phyloP scores from a whole-genome alignment of 495 filamentous ascomycete genomes.

The Bacidia gigantensis region DNA sequence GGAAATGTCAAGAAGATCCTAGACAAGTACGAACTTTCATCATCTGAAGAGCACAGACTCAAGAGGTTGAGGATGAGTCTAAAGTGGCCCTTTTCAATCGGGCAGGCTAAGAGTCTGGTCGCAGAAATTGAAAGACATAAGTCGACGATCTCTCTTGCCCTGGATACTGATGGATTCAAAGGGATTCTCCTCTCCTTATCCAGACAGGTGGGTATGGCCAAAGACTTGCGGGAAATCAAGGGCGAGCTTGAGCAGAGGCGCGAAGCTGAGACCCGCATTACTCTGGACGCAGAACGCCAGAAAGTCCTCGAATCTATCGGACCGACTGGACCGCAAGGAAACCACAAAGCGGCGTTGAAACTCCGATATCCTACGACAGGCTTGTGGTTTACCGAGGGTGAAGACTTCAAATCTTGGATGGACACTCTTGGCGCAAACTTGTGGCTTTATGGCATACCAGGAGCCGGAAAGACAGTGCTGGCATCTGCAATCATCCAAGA shows the following conservation, averaged over 20 bases:
- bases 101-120: background rate
- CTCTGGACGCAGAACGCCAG: constrained; percentile 13
- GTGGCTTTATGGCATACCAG: constrained; percentile 30
- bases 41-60: background rate
- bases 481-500: constrained; percentile 17
- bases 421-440: constrained; percentile 13
- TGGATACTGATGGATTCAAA: background rate
- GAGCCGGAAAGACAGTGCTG: constrained; percentile 30
- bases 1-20: background rate
- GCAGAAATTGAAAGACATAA: background rate
- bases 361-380: constrained; percentile 25
- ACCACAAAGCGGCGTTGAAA: constrained; percentile 19
- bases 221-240: constrained; percentile 1
- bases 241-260: constrained; percentile 6
- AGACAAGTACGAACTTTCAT: background rate
- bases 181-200: background rate
- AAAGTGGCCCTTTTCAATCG: background rate
- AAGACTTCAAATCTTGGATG: constrained; percentile 22
- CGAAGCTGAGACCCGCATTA: constrained; percentile 15
- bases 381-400: constrained; percentile 23
- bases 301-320: constrained; percentile 21
- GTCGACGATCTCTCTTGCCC: background rate
- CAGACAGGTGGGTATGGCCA: background rate
- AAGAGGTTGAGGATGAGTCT: background rate
- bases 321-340: constrained; percentile 13